phyloP scores from a whole-genome alignment of 495 filamentous ascomycete species.

The Penicillium roqueforti region DNA sequence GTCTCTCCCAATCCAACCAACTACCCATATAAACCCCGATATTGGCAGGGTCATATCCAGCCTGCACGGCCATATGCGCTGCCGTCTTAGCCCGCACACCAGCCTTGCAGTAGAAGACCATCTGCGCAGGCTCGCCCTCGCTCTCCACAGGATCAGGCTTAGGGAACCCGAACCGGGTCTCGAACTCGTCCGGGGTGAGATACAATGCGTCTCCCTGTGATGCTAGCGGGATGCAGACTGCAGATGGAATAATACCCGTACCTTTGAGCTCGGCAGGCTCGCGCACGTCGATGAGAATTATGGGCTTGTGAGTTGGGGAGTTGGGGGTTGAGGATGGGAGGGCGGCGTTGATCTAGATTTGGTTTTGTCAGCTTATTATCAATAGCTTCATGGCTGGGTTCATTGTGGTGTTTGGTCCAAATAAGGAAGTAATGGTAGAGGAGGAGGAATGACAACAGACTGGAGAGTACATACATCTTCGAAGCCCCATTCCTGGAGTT shows the following conservation, averaged over 20 bases:
- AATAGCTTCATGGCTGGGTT: no score
- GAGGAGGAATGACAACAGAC: no score
- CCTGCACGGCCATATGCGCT: slow-evolving; percentile 71
- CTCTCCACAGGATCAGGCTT: slow-evolving; percentile 33
- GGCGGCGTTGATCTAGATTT: slow-evolving; percentile 35
- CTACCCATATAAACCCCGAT: slow-evolving; percentile 82
- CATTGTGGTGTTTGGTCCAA: no score
- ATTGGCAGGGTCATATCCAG: slow-evolving; percentile 66
- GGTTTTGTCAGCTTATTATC: not conserved
- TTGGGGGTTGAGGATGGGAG: slow-evolving; percentile 24
- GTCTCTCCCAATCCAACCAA: slow-evolving; percentile 82
- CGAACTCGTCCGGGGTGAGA: slow-evolving; percentile 70
- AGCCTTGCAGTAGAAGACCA: slow-evolving; percentile 91
- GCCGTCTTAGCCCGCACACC: slow-evolving; percentile 79
- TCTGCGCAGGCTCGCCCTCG: slow-evolving; percentile 14
- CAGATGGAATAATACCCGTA: slow-evolving; percentile 73
- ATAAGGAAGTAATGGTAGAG: not conserved
- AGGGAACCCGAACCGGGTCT: slow-evolving; percentile 44
- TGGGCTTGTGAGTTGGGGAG: slow-evolving; percentile 25
- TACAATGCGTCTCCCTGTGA: slow-evolving; percentile 74
- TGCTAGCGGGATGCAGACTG: slow-evolving; percentile 73
- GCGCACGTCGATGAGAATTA: slow-evolving; percentile 66
- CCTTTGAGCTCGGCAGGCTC: slow-evolving; percentile 70
- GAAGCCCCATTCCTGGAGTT: slow-evolving; percentile 37
- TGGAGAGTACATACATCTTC: slow-evolving; percentile 35